Conservation (phyloP, 768 basidiomycete species). For the Dioszegia aurantiaca region DNA sequence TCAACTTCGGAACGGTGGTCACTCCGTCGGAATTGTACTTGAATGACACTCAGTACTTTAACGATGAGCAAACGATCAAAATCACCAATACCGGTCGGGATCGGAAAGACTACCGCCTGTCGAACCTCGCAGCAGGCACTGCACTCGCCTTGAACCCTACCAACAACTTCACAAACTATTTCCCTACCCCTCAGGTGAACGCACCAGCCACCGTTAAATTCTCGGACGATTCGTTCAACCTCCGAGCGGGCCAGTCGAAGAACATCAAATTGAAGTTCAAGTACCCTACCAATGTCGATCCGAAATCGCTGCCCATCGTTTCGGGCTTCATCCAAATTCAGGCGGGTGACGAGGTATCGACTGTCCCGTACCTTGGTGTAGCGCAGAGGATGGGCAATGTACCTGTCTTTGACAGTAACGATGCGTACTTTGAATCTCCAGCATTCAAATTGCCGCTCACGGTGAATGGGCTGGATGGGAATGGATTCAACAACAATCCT, state of each 20-base stretch:
- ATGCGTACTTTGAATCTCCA: conserved; percentile 25
- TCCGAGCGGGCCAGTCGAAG: conserved; percentile 47
- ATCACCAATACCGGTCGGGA: conserved; percentile 58
- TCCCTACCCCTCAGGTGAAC: conserved; percentile 56
- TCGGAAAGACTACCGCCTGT: conserved; percentile 49
- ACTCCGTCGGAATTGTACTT: conserved; percentile 62
- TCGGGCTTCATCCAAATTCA: conserved; percentile 59
- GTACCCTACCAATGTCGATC: conserved; percentile 56
- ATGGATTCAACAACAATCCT: conserved; percentile 6
- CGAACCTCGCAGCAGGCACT: conserved; percentile 47
- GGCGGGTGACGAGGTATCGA: conserved; percentile 23
- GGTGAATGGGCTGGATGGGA: background rate
- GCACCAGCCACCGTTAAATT: conserved; percentile 57
- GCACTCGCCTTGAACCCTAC: conserved; percentile 32
- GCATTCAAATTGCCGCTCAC: background rate
- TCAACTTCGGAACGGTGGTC: conserved; percentile 59
- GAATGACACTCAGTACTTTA: conserved; percentile 65
- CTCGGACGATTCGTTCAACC: conserved; percentile 55
- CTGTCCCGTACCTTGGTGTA: conserved; percentile 50
- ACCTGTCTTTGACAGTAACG: conserved; percentile 46
- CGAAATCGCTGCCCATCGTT: conserved; percentile 59
- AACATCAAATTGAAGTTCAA: conserved; percentile 56
- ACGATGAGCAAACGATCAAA: conserved; percentile 44
- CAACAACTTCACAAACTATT: conserved; percentile 36
- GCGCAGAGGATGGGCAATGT: conserved; percentile 47